Base-by-base conservation (phyloP, 129 eudicot species). In the Lactuca sativa region DNA sequence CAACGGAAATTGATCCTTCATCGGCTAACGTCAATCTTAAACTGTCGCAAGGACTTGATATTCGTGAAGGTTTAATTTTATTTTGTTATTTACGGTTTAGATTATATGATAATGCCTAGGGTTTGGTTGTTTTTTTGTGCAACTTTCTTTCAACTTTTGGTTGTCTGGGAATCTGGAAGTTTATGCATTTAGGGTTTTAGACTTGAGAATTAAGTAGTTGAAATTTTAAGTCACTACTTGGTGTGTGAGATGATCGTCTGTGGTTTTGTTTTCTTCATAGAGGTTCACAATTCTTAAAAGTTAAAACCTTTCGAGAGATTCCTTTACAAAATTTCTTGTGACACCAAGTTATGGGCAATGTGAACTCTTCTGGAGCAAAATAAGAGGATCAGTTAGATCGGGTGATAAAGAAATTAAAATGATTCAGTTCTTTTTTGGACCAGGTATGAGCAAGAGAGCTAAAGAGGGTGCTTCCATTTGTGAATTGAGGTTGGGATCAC, bases 31-130 rank as follows among this genome's bases (percentile, higher is more conserved):
- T 64, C 36, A 71, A 31, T 71, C 78, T 82, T 47, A 79, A 70
- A 43, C 56, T 68, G 11, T 62, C 81, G 13, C 79, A 74, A n/a
- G 77, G 78, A 15, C 67, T 78, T 74, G 82, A 68, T 3, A 30
- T 86, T 16, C 86, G 80, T 78, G 87, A 86, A 86, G 91, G 95
- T 90, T 74, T 3, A 53, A 25, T n/a, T 66, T 43, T 41, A 2
- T 59, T 73, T 49, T 31, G 64, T 13, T 49, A 0, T 38, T 57
- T 75, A 8, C 44, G 32, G 31, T 57, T 59, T 40, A 44, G 67
- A 13, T 49, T 4, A 14, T 49, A 9, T 57, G 34, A 32, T 52
- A 48, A 37, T 33, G 0, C 31, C 64, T 62, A 70, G 68, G 79
- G 49, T 73, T 53, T 60, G 8, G 40, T 53, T 74, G 68, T 16